Evolutionary conservation across 495 filamentous ascomycete genomes (phyloP).

Genomic region (Parathielavia appendiculata): DNA sequence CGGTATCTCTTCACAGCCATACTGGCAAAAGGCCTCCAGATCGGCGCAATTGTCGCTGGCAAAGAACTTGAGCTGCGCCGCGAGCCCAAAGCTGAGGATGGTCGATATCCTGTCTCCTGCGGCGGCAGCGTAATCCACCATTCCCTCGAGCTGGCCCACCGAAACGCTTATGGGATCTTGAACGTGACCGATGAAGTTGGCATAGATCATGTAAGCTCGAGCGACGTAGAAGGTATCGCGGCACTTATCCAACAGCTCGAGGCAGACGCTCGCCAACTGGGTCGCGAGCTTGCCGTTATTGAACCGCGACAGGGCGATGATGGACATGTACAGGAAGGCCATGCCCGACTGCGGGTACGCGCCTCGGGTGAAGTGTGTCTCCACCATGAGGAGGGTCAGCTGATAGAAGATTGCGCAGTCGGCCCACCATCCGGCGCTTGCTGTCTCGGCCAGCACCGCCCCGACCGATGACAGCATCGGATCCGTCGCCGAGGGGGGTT

Average conservation of each 20-base stretch:
- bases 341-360: conserved; percentile 70
- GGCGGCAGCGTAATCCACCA: conserved; percentile 63
- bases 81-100: conserved; percentile 67
- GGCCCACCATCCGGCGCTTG: conserved; percentile 79
- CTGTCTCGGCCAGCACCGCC: conserved; percentile 68
- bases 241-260: conserved; percentile 61
- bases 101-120: conserved; percentile 71
- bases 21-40: conserved; percentile 66
- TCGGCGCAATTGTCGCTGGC: conserved; percentile 71
- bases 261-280: conserved; percentile 57
- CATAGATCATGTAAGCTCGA: conserved; percentile 65
- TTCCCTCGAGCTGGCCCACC: conserved; percentile 58
- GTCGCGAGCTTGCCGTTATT: conserved; percentile 64
- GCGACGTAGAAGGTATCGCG: conserved; percentile 65
- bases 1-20: conserved; percentile 68
- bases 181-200: conserved; percentile 70
- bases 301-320: conserved; percentile 68
- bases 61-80: conserved; percentile 65
- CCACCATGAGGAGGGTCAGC: conserved; percentile 64
- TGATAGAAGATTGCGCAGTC: conserved; percentile 71
- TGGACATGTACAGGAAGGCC: conserved; percentile 68
- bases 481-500: conserved; percentile 49
- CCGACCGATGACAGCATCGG: conserved; percentile 59
- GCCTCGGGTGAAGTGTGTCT: conserved; percentile 59
- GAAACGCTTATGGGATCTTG: conserved; percentile 56